Conservation (phyloP, 2,329 filamentous ascomycete species). For the Hymenotorrendiella dingleyae region DNA sequence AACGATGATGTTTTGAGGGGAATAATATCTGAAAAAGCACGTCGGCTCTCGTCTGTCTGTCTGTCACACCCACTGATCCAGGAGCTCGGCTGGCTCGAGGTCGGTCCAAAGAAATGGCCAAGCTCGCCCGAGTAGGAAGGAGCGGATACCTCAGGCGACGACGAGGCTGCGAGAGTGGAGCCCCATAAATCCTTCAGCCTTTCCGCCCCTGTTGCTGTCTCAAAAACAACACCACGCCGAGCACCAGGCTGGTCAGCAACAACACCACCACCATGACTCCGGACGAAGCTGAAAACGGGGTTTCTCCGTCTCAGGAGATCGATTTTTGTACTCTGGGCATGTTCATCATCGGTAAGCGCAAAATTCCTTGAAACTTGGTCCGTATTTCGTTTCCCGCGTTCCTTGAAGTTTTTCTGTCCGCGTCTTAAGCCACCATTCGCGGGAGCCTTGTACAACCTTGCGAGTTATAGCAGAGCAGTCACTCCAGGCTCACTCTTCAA, state of each 20-base stretch:
- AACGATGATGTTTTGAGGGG: too few relatives aligned
- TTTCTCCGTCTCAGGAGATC: slow-evolving; percentile 37
- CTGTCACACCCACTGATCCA: too few relatives aligned
- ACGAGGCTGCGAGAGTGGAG: not conserved
- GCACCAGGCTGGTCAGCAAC: not conserved
- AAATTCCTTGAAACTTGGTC: too few relatives aligned
- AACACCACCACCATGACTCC: slow-evolving; percentile 21
- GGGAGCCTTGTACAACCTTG: too few relatives aligned
- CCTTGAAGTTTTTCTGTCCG: slow-evolving; percentile 3
- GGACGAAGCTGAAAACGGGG: slow-evolving; percentile 18
- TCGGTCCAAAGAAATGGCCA: too few relatives aligned
- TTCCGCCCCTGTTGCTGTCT: not conserved
- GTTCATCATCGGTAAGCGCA: slow-evolving; percentile 65
- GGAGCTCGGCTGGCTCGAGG: too few relatives aligned
- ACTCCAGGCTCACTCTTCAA: too few relatives aligned
- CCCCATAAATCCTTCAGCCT: not conserved
- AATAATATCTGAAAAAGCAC: too few relatives aligned
- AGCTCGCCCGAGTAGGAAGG: too few relatives aligned
- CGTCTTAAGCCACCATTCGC: too few relatives aligned
- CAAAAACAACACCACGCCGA: slow-evolving; percentile 1
- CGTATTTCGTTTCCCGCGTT: slow-evolving; percentile 4
- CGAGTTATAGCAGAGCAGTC: too few relatives aligned
- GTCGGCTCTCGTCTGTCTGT: too few relatives aligned
- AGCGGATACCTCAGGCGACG: not conserved
- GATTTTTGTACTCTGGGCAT: slow-evolving; percentile 68